Base-by-base conservation (phyloP, 192 early-diverging fungal genomes). In the Coemansia sp. region DNA sequence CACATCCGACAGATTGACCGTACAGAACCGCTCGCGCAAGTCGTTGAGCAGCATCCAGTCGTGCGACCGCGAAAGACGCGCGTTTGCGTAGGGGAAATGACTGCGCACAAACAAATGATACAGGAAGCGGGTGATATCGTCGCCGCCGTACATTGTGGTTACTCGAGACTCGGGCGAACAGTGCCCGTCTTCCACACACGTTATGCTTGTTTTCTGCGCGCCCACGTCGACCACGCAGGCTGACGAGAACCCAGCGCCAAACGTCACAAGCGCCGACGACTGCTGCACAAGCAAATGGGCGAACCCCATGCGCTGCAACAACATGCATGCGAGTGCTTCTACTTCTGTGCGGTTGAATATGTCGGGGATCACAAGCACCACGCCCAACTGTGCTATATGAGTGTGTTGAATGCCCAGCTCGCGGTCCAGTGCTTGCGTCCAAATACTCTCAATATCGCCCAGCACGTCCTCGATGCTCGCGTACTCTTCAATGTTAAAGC, bases 171-270 rank as follows among this genome's bases (percentile, higher is more conserved):
- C 87, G 11, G 83, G 84, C 18, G 88, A 69, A 65, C 87, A 90
- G 38, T 90, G 83, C 11, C 94, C 94, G 35, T 93, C 90, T 52
- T 96, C 94, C 11, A 96, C 86, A 61, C 93, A 94, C 1, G 86
- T 73, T 20, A 94, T 76, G 62, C 84, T 93, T 10, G 93, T 93
- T 24, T 87, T 91, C 63, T 96, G 93, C 6, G 94, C 94, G 7
- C 94, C 94, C 68, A 96, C 89, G 61, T 95, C 93, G 3, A 96
- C 90, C 14, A 96, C 89, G 68, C 93, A 94, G 0, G 92, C 92
- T 0, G 85, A 82, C 0, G 92, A 90, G 19, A 93, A 84, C 8
- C 94, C 94, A 2, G 94, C 92, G 52, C 94, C 94, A 82, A 88
- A 93, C 0, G 88, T 88, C 1, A 92, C 94, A 69, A 88, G 90